phyloP scores from a whole-genome alignment of 345 rosid genomes.

The Abelmoschus esculentus region DNA sequence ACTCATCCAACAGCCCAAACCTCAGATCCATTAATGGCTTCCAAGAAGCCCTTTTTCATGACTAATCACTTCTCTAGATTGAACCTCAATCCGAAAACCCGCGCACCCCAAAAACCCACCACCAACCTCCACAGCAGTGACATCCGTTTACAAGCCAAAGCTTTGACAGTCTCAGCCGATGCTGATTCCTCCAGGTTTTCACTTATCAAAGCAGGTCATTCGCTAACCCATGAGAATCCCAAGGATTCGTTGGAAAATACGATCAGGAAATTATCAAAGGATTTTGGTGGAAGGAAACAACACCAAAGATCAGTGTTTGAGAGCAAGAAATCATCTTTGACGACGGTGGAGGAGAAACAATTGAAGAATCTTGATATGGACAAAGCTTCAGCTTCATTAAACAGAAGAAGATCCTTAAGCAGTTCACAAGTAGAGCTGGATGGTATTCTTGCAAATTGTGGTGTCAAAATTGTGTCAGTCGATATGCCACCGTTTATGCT shows the following conservation, averaged over 20 bases:
- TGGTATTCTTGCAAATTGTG: constrained; percentile 49
- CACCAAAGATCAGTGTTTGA: background rate
- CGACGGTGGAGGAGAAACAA: constrained; percentile 9
- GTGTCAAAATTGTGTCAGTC: constrained; percentile 62
- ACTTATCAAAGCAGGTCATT: constrained; percentile 13
- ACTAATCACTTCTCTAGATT: constrained; percentile 7
- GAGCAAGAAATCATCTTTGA: background rate
- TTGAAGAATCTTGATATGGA: constrained; percentile 22
- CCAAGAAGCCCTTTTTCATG: constrained; percentile 5
- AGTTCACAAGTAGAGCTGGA: constrained; percentile 43
- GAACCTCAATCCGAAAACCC: constrained; percentile 6
- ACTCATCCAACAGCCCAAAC: background rate
- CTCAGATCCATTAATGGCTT: constrained; percentile 4
- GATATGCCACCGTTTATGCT: constrained; percentile 85
- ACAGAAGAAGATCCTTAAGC: constrained; percentile 46
- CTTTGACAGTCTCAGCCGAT: constrained; percentile 46
- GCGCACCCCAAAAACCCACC: background rate
- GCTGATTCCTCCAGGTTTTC: constrained; percentile 30
- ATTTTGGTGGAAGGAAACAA: constrained; percentile 19
- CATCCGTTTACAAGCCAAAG: constrained; percentile 41
- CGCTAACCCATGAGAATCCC: constrained; percentile 8
- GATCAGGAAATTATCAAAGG: constrained; percentile 21
- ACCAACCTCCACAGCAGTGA: constrained; percentile 2
- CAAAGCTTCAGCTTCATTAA: constrained; percentile 30
- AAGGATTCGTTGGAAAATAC: constrained; percentile 20